Evolutionary conservation across 441 rosid species (phyloP).

Genomic region (Erodium chrysanthum): DNA sequence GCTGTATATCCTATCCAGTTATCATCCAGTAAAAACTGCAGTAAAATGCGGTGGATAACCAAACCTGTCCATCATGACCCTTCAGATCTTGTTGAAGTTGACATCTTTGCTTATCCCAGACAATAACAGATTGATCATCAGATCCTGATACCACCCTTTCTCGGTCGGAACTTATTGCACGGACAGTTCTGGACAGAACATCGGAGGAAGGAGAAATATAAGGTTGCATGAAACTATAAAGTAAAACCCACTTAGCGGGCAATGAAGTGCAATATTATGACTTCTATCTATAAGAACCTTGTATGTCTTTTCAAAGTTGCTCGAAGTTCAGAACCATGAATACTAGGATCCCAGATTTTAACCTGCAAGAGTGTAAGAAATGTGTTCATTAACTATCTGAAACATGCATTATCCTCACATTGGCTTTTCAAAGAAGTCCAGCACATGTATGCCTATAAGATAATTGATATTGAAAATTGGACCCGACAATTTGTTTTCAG

Average conservation of each 20-base stretch:
- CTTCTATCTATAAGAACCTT: slow-evolving; percentile 34
- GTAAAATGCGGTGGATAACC: slow-evolving; percentile 14
- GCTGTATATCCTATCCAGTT: slow-evolving; percentile 6
- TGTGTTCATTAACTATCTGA: background rate
- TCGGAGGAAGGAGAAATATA: slow-evolving; percentile 14
- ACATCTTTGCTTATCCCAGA: slow-evolving; percentile 95
- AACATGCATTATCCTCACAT: background rate
- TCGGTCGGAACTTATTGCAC: slow-evolving; percentile 95
- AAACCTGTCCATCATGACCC: slow-evolving; percentile 94
- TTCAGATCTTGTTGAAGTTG: slow-evolving; percentile 88
- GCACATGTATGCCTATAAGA: background rate
- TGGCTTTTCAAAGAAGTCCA: background rate
- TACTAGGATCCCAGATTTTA: slow-evolving; percentile 97
- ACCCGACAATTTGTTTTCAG: background rate
- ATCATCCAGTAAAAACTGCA: slow-evolving; percentile 10
- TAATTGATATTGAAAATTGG: background rate
- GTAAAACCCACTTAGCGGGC: slow-evolving; percentile 12
- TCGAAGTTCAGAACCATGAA: slow-evolving; percentile 90
- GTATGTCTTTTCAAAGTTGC: slow-evolving; percentile 90
- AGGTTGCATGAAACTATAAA: slow-evolving; percentile 6
- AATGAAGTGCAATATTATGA: slow-evolving; percentile 3
- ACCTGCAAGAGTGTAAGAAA: slow-evolving; percentile 43
- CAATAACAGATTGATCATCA: slow-evolving; percentile 86
- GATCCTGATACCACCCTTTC: slow-evolving; percentile 97
- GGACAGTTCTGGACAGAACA: slow-evolving; percentile 53